A percentile compares a stretch with the other conserved stretches of the same genome.
Evolutionary conservation across 176 grass and related monocot genomes (phyloP).

Genomic region (Zea luxurians): DNA sequence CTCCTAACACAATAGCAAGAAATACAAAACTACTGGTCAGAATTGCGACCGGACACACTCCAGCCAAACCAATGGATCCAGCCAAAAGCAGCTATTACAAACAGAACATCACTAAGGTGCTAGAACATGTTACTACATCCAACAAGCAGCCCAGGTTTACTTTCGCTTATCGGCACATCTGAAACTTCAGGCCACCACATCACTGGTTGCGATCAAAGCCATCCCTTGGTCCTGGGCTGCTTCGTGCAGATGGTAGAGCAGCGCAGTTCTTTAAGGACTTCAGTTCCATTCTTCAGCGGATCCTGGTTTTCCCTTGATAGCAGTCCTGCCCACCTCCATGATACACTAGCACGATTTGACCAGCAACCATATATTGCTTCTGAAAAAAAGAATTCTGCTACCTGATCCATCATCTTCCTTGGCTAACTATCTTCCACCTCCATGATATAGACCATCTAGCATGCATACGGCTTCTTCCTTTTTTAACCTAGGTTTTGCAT

Average conservation of each 20-base stretch:
- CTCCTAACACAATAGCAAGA: background rate
- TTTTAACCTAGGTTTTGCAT: background rate
- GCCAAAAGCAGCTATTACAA: background rate
- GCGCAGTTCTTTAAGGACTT: background rate
- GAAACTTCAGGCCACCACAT: background rate
- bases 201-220: background rate
- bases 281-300: background rate
- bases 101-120: background rate
- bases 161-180: background rate
- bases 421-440: background rate
- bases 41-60: background rate
- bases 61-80: conserved; percentile 1
- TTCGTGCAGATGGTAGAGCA: background rate
- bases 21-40: background rate
- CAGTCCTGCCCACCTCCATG: background rate
- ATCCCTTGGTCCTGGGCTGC: background rate
- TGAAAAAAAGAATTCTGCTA: background rate
- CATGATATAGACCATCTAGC: background rate
- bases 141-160: background rate
- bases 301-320: background rate
- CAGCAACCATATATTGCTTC: background rate
- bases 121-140: background rate
- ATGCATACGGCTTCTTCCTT: conserved; percentile 1
- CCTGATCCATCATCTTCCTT: background rate
- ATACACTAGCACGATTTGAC: background rate